Base-by-base conservation (phyloP, 345 rosid genomes). In the Camelina neglecta region DNA sequence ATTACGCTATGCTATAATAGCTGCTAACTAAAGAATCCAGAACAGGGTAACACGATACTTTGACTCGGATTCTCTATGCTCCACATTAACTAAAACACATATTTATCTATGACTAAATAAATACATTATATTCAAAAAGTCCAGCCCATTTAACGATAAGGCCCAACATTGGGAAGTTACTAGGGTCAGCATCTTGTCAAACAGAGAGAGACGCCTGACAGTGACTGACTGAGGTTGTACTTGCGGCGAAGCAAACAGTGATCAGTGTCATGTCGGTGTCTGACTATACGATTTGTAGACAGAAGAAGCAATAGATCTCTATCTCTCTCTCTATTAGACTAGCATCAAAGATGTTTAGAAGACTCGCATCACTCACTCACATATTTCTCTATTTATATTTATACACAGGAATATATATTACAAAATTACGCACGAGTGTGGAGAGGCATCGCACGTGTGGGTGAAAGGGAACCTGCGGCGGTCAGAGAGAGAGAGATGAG, bases 171-270 rank as follows among this genome's bases (percentile, higher is more conserved):
- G 50, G 60, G 11, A 6, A 31, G 29, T 42, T 2, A 15, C 1
- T 6, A 48, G 7, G 11, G 29, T 44, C 33, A 74, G 72, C 33
- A 65, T 55, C 73, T 26, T 67, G 73, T 75, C 79, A 67, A 67
- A 67, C 2, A 48, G 10, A 47, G 9, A 47, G 8, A 47, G 9
- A 47, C 7, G 50, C 61, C 39, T 44, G 8, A 7, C 38, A 7
- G 38, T 74, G 73, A 38, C 61, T 67, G 73, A 59, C 67, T 75
- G 73, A 67, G 79, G 45, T 75, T 75, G 79, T 68, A 75, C 79
- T 75, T 67, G 79, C 73, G 73, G 68, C 54, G 67, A 75, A 75
- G 73, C 73, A 75, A 75, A 75, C 79, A 75, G 79, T 67, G 67
- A 13, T 67, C 18, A 75, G 62, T 67, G 79, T 67, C 74, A 16